Conservation (phyloP, 306 rosid species). For the cucumber (Cucumis sativus) region DNA sequence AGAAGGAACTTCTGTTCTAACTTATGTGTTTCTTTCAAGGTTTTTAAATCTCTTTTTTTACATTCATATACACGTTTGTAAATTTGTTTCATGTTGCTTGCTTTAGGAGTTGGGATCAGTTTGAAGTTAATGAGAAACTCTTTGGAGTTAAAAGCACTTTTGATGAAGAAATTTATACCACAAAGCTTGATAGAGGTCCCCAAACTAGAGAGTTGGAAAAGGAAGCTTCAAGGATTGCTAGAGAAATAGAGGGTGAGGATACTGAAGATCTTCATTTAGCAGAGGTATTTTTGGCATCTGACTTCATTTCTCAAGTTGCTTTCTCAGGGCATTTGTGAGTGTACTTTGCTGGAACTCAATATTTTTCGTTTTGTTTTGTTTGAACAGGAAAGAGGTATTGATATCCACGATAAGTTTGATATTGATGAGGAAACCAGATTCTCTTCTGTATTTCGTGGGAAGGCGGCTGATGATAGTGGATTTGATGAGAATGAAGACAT, state of each 20-base stretch:
- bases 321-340: too few relatives aligned
- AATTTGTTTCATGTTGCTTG: background rate
- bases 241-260: constrained; percentile 93
- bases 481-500: constrained; percentile 53
- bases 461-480: constrained; percentile 56
- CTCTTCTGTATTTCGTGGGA: constrained; percentile 75
- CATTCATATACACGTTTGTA: background rate
- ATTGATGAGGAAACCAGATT: constrained; percentile 87
- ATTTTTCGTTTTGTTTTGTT: constrained; percentile 3
- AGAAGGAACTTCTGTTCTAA: background rate
- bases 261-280: constrained; percentile 89
- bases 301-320: background rate
- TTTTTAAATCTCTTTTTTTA: background rate
- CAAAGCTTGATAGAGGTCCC: constrained; percentile 85
- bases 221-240: constrained; percentile 72
- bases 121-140: constrained; percentile 67
- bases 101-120: constrained; percentile 83
- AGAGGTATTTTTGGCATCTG: constrained; percentile 38
- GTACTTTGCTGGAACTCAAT: background rate
- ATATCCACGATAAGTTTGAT: constrained; percentile 36
- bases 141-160: constrained; percentile 92
- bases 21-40: background rate
- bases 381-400: constrained; percentile 77
- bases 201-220: constrained; percentile 57
- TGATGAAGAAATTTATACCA: constrained; percentile 80